Evolutionary conservation across 345 rosid species (phyloP).

Genomic region (Brassica cretica): DNA sequence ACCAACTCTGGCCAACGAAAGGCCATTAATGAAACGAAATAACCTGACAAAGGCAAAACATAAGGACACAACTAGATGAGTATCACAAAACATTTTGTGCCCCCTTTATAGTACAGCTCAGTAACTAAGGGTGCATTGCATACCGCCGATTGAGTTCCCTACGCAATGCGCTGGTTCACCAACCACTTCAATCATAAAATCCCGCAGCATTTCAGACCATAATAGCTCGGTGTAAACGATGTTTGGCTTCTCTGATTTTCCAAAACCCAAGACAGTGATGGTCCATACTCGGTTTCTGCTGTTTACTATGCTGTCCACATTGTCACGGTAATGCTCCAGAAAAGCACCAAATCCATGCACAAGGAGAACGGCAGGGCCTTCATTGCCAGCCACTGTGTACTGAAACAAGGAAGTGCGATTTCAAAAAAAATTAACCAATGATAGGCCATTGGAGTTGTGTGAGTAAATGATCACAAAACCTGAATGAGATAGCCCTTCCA

Average conservation of each 20-base stretch:
- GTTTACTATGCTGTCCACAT: conserved; percentile 53
- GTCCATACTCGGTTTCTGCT: conserved; percentile 72
- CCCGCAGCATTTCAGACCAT: conserved; percentile 88
- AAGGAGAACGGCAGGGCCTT: conserved; percentile 74
- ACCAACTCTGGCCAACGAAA: conserved; percentile 70
- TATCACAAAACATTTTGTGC: neutral
- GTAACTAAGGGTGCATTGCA: conserved; percentile 6
- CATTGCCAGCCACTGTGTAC: conserved; percentile 63
- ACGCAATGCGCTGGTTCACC: conserved; percentile 80
- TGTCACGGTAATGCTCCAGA: conserved; percentile 82
- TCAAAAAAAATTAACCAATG: neutral
- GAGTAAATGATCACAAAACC: conserved; percentile 44
- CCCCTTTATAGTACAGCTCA: neutral
- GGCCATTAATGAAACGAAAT: conserved; percentile 62
- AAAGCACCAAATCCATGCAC: conserved; percentile 99
- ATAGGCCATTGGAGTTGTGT: neutral
- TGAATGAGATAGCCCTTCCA: conserved; percentile 83
- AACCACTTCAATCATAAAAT: conserved; percentile 72
- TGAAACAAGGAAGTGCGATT: conserved; percentile 25
- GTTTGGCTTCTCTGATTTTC: conserved; percentile 92
- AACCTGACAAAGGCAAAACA: conserved; percentile 52
- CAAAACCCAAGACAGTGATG: conserved; percentile 76
- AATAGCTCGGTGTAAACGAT: conserved; percentile 74
- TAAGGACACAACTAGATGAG: conserved; percentile 12
- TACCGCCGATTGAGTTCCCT: conserved; percentile 94